Base-by-base conservation (phyloP, 2,329 filamentous ascomycete genomes). In the Westerdykella sp. region DNA sequence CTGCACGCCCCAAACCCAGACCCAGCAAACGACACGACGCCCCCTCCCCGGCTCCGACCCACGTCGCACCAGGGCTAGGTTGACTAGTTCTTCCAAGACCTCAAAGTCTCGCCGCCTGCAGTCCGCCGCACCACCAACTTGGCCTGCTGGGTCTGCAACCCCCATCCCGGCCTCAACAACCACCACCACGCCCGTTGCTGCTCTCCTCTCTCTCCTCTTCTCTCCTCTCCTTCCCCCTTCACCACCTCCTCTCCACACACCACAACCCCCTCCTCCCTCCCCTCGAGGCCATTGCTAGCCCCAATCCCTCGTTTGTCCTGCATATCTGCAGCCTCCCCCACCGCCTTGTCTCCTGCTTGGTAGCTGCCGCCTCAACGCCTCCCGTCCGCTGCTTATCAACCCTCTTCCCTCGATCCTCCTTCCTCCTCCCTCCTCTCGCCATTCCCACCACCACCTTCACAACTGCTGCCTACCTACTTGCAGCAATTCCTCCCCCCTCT, bases 221-320 rank as follows among this genome's bases (percentile, higher is more conserved):
- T 43, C 50, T 40, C 40, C 37, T 41, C 50, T 47, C 47, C 49
- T 53, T 44, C 48, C 52, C 54, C 50, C 55, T 54, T 54, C n/a
- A n/a, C n/a, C n/a, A n/a, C n/a, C n/a, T n/a, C n/a, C n/a, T n/a
- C n/a, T n/a, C n/a, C n/a, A n/a, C n/a, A n/a, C n/a, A n/a, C n/a
- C n/a, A n/a, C n/a, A n/a, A n/a, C n/a, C n/a, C 47, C 49, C 54
- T 44, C 48, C 52, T 53, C 50, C 55, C 54, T 54, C 47, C 53
- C 25, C 25, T 10, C 55, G 51, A 53, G 59, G 60, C 59, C 62
- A 53, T 55, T 56, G 57, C 59, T 55, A 58, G 63, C 60, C 58
- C 59, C 45, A 54, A 39, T 28, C 25, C 25, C 25, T 28, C 25
- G 25, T 28, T 28, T 28, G 25, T 28, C 46, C 44, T 49, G 54